Evolutionary conservation across 345 rosid genomes (phyloP), one percentile per base, ranked within the genome.

Genomic region (Erodium maritimum): DNA sequence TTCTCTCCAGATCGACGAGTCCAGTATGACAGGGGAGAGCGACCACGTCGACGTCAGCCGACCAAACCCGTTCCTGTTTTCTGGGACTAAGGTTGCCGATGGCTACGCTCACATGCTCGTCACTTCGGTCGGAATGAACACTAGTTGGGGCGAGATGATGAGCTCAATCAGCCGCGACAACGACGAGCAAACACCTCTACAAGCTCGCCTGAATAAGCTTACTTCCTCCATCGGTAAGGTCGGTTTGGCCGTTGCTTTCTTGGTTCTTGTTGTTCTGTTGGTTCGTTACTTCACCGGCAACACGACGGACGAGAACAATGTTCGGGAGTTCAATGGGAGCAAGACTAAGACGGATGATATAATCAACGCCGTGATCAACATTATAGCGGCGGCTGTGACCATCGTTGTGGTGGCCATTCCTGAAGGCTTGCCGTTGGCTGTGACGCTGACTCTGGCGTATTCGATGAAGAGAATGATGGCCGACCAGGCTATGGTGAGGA

Each of bases 401-500:
- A 89, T 86, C 17, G 78, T 0, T n/a, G n/a, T n/a, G n/a, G n/a
- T n/a, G n/a, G n/a, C n/a, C n/a, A n/a, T n/a, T n/a, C n/a, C n/a
- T n/a, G 91, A 84, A 71, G 95, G 95, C 5, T 50, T 90, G 50
- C 95, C 93, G 3, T 58, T 90, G 53, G 97, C 93, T 10, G 97
- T 90, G 50, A 87, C 95, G 0, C 60, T 89, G 0, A 86, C 95
- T 4, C 79, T 89, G 1, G 95, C 91, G 1, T 89, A 84, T 66
- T 86, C 91, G 0, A 80, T 89, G 91, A 86, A 84, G 76, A 72
- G 79, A 25, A 89, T 86, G 91, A 86, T 86, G 90, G 65, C 59
- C 14, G 90, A 82, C 72, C 77, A 87, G 42, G 91, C 93, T n/a
- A 82, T 84, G 91, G 97, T 87, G 42, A 71, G 90, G 96, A 89